A percentile compares a stretch with the other conserved stretches of the same genome.
Evolutionary conservation across 2,329 filamentous ascomycete genomes (phyloP).

Genomic region (Fusarium fujikuroi): DNA sequence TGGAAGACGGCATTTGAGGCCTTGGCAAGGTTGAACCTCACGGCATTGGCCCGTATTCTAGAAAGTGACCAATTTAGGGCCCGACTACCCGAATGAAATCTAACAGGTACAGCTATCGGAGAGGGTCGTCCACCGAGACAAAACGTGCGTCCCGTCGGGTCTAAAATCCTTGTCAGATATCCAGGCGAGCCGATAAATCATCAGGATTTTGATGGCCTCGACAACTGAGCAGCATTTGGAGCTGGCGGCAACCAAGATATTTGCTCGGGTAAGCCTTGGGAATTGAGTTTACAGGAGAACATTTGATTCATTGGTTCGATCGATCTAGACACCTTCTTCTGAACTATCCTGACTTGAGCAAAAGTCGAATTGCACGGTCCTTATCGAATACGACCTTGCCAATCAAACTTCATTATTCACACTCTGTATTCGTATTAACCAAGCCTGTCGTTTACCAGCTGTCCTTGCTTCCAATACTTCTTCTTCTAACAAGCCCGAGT

Average conservation of each 20-base stretch:
- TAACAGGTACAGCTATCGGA: background rate
- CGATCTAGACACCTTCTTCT: background rate
- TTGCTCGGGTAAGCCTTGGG: background rate
- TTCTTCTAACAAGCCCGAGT: background rate
- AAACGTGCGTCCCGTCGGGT: slow-evolving; percentile 5
- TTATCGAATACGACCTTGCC: background rate
- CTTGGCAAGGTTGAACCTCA: slow-evolving; percentile 18
- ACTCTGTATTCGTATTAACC: background rate
- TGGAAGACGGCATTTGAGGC: slow-evolving; percentile 4
- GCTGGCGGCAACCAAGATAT: background rate
- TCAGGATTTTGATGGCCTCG: background rate
- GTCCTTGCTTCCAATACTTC: background rate
- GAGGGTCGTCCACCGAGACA: slow-evolving; percentile 12
- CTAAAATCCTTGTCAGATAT: slow-evolving; percentile 9
- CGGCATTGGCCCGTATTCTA: background rate
- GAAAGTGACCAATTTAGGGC: slow-evolving; percentile 4
- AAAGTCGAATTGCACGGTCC: background rate
- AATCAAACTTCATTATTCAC: background rate
- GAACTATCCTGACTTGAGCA: background rate
- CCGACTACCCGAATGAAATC: background rate
- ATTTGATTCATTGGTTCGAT: background rate
- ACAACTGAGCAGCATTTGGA: background rate
- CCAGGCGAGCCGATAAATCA: background rate
- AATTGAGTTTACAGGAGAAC: background rate
- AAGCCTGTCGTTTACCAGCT: background rate